phyloP scores from a whole-genome alignment of 176 grass and related monocot species.

The Oryza longistaminata region DNA sequence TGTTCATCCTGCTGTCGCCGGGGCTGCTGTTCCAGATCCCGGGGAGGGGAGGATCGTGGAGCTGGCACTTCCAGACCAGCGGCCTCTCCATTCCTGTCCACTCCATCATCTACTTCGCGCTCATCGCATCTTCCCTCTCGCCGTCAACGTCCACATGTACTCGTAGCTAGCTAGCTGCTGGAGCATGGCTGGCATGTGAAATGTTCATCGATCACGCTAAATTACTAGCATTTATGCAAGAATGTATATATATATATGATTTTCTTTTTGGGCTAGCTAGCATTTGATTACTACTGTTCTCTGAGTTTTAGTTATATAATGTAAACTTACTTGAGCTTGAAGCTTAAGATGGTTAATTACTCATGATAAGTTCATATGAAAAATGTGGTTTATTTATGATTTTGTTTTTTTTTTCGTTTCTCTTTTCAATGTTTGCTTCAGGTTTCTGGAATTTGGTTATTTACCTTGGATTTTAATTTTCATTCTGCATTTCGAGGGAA shows the following conservation, averaged over 20 bases:
- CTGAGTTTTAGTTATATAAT: not conserved
- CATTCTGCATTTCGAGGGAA: not conserved
- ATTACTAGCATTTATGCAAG: not conserved
- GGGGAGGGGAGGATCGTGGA: slow-evolving; percentile 56
- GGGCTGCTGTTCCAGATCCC: slow-evolving; percentile 85
- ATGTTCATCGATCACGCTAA: not conserved
- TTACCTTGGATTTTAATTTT: not conserved
- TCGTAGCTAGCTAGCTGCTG: slow-evolving; percentile 56
- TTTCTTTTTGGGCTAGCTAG: not conserved
- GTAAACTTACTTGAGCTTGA: not conserved
- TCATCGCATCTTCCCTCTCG: slow-evolving; percentile 81
- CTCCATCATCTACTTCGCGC: slow-evolving; percentile 73
- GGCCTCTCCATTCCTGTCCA: slow-evolving; percentile 81
- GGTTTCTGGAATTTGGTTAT: not conserved
- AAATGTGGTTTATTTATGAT: not conserved
- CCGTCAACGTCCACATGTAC: slow-evolving; percentile 67
- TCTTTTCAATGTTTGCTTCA: not conserved
- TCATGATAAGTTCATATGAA: not conserved
- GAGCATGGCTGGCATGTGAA: not conserved
- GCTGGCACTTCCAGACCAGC: slow-evolving; percentile 91
- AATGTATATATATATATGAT: not conserved
- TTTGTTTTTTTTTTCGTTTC: not conserved
- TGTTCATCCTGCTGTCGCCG: slow-evolving; percentile 91
- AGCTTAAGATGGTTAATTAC: not conserved
- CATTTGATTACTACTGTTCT: not conserved